Conservation (phyloP, 257 asterid genomes). For the Solanum gracilifrons region DNA sequence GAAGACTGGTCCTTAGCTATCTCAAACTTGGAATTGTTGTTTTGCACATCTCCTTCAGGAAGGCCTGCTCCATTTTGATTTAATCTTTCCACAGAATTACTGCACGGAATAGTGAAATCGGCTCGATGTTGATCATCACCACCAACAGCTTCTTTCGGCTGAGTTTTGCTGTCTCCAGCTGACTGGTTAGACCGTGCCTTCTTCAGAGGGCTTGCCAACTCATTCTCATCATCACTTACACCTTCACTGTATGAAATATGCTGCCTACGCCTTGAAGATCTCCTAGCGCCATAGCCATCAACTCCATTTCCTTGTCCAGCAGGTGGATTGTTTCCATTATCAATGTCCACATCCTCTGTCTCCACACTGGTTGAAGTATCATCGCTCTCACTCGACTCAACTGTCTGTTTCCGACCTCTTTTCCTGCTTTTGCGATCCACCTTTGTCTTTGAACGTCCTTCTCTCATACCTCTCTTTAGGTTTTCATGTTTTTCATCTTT, state of each 20-base stretch:
- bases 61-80: slow-evolving; percentile 11
- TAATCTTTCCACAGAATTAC: slow-evolving; percentile 5
- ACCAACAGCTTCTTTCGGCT: slow-evolving; percentile 8
- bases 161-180: slow-evolving; percentile 8
- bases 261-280: slow-evolving; percentile 59
- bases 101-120: slow-evolving; percentile 3
- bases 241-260: slow-evolving; percentile 43
- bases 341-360: slow-evolving; percentile 22
- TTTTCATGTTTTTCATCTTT: background rate
- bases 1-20: slow-evolving; percentile 7
- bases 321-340: slow-evolving; percentile 9
- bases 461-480: slow-evolving; percentile 4
- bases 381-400: slow-evolving; percentile 45
- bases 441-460: slow-evolving; percentile 4
- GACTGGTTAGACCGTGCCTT: slow-evolving; percentile 20
- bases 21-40: slow-evolving; percentile 5
- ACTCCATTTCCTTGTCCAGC: slow-evolving; percentile 22
- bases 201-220: slow-evolving; percentile 19
- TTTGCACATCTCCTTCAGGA: slow-evolving; percentile 12
- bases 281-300: slow-evolving; percentile 20
- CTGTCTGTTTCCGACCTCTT: slow-evolving; percentile 27
- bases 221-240: slow-evolving; percentile 31
- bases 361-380: slow-evolving; percentile 39
- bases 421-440: slow-evolving; percentile 31
- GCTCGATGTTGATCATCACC: slow-evolving; percentile 8